These are phyloP conservation scores for Phaseolus lunatus DNA, from an alignment of 306 rosid genomes.

Conservation along the genomic window DNA sequence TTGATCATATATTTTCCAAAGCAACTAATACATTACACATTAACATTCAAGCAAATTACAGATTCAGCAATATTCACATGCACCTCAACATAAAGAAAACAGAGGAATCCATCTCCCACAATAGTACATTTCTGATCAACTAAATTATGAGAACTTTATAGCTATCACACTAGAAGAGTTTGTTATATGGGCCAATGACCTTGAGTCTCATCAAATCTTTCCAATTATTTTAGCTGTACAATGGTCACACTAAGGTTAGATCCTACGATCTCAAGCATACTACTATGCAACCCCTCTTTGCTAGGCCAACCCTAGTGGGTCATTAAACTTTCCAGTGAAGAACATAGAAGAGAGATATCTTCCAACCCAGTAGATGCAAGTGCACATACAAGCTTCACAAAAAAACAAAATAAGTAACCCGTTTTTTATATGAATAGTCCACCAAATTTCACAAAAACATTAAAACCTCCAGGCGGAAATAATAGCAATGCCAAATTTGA, in stretches of 20 bases:
- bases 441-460: conserved; percentile 20
- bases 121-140: not conserved
- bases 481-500: conserved; percentile 13
- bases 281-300: no score
- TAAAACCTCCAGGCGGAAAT: not conserved
- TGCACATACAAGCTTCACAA: not conserved
- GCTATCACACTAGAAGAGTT: not conserved
- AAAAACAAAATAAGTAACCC: not conserved
- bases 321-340: conserved; percentile 12
- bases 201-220: conserved; percentile 22
- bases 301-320: not conserved
- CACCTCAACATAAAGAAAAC: conserved; percentile 21
- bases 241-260: no score
- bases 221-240: no score
- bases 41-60: conserved; percentile 35
- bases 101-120: conserved; percentile 20
- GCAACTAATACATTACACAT: conserved; percentile 28
- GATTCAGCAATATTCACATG: conserved; percentile 42
- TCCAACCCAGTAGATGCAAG: conserved; percentile 4
- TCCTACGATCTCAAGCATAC: no score
- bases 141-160: conserved; percentile 6
- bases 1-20: conserved; percentile 7
- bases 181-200: conserved; percentile 21
- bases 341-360: not conserved
- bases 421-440: conserved; percentile 19